Evolutionary conservation across 169 alveolate genomes (phyloP), one percentile per base, ranked within the genome.

Genomic region (Plasmodium blacklocki): DNA sequence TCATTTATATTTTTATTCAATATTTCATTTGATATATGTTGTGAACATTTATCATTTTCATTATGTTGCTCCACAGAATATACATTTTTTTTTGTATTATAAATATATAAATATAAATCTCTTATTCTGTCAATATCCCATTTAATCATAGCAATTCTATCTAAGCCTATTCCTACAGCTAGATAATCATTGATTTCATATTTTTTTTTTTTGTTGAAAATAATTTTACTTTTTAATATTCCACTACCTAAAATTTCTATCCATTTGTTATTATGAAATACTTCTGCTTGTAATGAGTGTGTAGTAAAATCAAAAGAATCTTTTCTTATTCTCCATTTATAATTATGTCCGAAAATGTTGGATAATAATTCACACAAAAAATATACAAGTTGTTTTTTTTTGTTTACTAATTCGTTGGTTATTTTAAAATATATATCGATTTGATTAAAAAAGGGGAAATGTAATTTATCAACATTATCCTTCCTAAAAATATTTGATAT

Each of bases 181-280:
- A 83, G 45, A 60, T 83, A 83, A 68, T 83, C 91, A 83, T 63
- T 26, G n/a, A 83, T 26, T 68, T 83, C 91, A 56, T 68, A 68
- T 15, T 67, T 60, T 62, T 68, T 83, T 58, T 23, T 56, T 68
- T 83, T 83, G 23, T 68, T 18, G 58, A 83, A 83, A 49, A 83
- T 47, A 4, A 83, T 83, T 83, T 83, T 83, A 11, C 43, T 43
- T 63, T 54, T 83, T 83, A 83, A 83, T n/a, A 83, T 83, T 54
- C 91, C 91, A 83, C 91, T 43, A n/a, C 91, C 91, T 50, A 83
- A 50, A 52, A 83, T 83, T 67, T 83, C 91, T 19, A 83, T 50
- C 91, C 91, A 83, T 83, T 83, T 83, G 49, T 56, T 50, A n/a
- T 83, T 83, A 73, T 83, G 50, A 83, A 67, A 83, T 5, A 83